Conservation (phyloP, 192 early-diverging fungal species). For the Backusella macrospora region DNA sequence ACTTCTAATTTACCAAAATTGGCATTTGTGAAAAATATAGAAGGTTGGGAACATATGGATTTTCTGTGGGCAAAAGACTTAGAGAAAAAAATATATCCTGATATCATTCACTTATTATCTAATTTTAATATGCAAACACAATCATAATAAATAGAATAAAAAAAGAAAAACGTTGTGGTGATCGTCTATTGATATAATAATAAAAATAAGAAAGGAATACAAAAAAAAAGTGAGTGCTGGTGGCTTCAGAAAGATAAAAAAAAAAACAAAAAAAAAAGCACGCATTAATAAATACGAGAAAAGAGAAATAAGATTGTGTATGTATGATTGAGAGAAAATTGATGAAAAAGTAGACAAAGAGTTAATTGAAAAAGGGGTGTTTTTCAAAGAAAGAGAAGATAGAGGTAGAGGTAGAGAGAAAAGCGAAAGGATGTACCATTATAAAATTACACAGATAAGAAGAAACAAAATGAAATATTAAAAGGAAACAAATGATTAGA, state of each 20-base stretch:
- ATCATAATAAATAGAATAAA: not conserved
- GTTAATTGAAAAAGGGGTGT: not conserved
- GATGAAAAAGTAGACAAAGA: not conserved
- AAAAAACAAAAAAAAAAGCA: not conserved
- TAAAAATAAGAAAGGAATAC: not conserved
- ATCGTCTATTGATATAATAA: slow-evolving; percentile 10
- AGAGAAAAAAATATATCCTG: slow-evolving; percentile 48
- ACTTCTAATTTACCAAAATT: slow-evolving; percentile 53
- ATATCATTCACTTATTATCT: slow-evolving; percentile 43
- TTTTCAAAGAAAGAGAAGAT: not conserved
- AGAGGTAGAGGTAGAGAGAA: no score
- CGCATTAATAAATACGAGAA: not conserved
- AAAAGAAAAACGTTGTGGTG: not conserved
- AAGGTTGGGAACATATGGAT: slow-evolving; percentile 78
- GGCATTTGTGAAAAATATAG: slow-evolving; percentile 59
- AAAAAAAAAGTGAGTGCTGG: not conserved
- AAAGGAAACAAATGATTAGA: not conserved
- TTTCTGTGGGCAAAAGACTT: slow-evolving; percentile 53
- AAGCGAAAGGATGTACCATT: not conserved
- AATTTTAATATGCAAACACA: slow-evolving; percentile 28
- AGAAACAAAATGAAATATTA: not conserved
- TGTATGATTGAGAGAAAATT: not conserved
- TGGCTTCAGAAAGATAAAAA: not conserved
- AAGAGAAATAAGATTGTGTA: not conserved
- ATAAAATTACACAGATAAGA: slow-evolving; percentile 7